These are phyloP conservation scores for Coemansia asiatica DNA, from an alignment of 192 early-diverging fungal genomes.

Conservation along the genomic window DNA sequence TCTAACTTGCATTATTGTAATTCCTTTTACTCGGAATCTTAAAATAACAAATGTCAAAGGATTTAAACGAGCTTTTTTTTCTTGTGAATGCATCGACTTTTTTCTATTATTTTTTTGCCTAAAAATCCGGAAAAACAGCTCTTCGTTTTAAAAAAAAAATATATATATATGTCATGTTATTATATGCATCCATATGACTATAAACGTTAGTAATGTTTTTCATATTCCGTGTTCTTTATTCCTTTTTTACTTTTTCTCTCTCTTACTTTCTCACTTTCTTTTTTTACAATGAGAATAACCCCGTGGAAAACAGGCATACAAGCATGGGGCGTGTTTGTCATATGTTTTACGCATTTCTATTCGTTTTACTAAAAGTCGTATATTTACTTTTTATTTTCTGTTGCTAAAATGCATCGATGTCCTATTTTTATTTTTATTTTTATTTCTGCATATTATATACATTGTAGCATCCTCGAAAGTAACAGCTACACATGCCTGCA, in stretches of 20 bases:
- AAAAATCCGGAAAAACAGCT: too few relatives aligned
- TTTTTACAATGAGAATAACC: not conserved
- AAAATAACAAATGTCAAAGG: not conserved
- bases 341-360: not conserved
- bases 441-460: not conserved
- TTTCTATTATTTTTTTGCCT: not conserved
- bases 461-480: constrained; percentile 20
- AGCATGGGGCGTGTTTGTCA: not conserved
- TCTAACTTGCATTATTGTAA: not conserved
- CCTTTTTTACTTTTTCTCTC: too few relatives aligned
- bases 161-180: not conserved
- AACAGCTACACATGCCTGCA: constrained; percentile 10
- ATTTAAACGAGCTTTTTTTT: not conserved
- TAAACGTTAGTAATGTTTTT: not conserved
- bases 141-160: too few relatives aligned
- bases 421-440: not conserved
- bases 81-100: too few relatives aligned
- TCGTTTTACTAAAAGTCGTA: not conserved
- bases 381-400: not conserved
- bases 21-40: not conserved
- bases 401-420: not conserved
- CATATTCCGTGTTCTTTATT: not conserved
- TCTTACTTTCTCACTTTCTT: too few relatives aligned
- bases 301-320: not conserved
- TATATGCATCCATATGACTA: not conserved